Evolutionary conservation across 2,329 filamentous ascomycete genomes (phyloP), one percentile per base, ranked within the genome.

Genomic region (Talaromyces sp.): DNA sequence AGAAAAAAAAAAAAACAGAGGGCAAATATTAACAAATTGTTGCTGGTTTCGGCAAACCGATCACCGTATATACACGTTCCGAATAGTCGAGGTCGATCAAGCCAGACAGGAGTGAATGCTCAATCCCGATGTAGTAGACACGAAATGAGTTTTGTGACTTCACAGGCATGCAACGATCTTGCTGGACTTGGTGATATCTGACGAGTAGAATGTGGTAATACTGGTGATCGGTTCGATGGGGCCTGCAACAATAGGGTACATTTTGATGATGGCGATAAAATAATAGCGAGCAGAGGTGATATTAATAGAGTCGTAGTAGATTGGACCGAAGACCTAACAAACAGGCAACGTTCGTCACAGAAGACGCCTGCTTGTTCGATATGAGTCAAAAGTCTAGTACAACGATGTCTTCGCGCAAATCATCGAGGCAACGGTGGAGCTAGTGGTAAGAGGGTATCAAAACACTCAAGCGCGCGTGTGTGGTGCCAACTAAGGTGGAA

Each of bases 161-260:
- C 22, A 64, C 48, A 58, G 48, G 62, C 48, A 56, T 41, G 63
- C 48, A 43, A 62, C 62, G 39, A 27, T 61, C 65, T 73, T 70
- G 68, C 59, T 66, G 72, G 69, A 67, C 67, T 69, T 69, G 69
- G 67, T 68, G 69, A 74, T 68, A 72, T 76, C 73, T 73, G 72
- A 72, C 70, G 71, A 67, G 64, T 58, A 67, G 70, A 68, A 71
- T 66, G 71, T 68, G 69, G 72, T 73, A 75, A 74, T 71, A 72
- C 70, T 68, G 74, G 72, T 70, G 76, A 78, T 76, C 76, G 76
- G 76, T 72, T 72, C 71, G 68, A 68, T 67, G 68, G 71, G 70
- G 66, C 67, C 68, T 58, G 67, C 71, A 65, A 64, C 73, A 76
- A 73, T 72, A 77, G 65, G 68, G 74, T 78, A 78, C 76, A 78